Evolutionary conservation across 345 rosid species (phyloP).

Genomic region (Eucalyptus lansdowneana): DNA sequence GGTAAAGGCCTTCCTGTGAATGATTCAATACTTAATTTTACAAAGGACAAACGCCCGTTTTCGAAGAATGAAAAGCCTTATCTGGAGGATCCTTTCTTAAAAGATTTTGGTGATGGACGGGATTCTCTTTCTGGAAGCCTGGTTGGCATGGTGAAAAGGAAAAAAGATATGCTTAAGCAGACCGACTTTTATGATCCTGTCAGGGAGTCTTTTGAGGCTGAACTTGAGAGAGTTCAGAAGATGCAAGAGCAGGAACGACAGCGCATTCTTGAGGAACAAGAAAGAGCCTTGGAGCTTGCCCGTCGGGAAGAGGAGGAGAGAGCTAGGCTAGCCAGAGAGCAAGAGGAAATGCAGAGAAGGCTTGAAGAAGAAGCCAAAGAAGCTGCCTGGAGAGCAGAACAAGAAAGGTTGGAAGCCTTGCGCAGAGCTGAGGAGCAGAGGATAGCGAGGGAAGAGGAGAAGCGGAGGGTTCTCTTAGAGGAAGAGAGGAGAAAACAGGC

Average conservation of each 20-base stretch:
- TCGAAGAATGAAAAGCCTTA: slow-evolving; percentile 64
- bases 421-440: slow-evolving; percentile 75
- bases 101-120: slow-evolving; percentile 62
- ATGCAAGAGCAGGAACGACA: slow-evolving; percentile 89
- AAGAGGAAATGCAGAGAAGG: slow-evolving; percentile 60
- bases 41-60: slow-evolving; percentile 49
- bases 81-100: slow-evolving; percentile 49
- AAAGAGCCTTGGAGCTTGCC: slow-evolving; percentile 70
- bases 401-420: slow-evolving; percentile 64
- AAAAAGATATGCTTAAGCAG: slow-evolving; percentile 62
- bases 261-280: slow-evolving; percentile 69
- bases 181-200: slow-evolving; percentile 87
- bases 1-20: slow-evolving; percentile 24
- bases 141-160: slow-evolving; percentile 69
- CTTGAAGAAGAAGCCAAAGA: slow-evolving; percentile 86
- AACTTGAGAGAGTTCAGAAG: slow-evolving; percentile 94
- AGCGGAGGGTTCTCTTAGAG: slow-evolving; percentile 57
- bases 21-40: slow-evolving; percentile 35
- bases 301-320: slow-evolving; percentile 90
- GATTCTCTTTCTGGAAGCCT: slow-evolving; percentile 63
- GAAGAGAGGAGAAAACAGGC: slow-evolving; percentile 97
- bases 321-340: slow-evolving; percentile 61
- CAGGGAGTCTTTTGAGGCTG: slow-evolving; percentile 97
- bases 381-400: slow-evolving; percentile 86
- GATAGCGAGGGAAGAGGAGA: slow-evolving; percentile 91